Evolutionary conservation across 768 basidiomycete species (phyloP), one percentile per base, ranked within the genome.

Genomic region (Mycena haematopus): DNA sequence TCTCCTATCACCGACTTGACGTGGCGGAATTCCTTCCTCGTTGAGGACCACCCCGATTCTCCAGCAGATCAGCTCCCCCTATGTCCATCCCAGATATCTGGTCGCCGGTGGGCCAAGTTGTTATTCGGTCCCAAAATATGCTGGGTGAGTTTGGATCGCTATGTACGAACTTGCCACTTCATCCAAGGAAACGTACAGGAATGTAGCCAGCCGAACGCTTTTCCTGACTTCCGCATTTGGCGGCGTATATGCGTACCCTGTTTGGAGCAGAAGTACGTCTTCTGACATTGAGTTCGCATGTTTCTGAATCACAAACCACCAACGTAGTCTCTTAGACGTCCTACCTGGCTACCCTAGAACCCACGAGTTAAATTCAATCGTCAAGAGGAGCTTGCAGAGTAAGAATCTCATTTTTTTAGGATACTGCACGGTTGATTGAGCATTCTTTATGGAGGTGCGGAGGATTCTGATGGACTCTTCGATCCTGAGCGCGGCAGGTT

Each of bases 101-200:
- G 53, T 14, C 61, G 55, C 1, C 53, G 61, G 11, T 62, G 61
- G 61, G 22, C 61, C n/a, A 50, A 33, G 38, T 25, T 62, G 25
- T 17, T 62, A n/a, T 62, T 62, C 19, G 61, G 61, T 8, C 46
- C 47, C 14, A n/a, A 22, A 22, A 25, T 50, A 33, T 62, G 61
- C n/a, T 47, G 56, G 8, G 61, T 62, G 54, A 19, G 55, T 62
- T 1, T 44, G 21, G 19, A 11, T 50, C 15, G n/a, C 9, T 14
- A 1, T 25, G 3, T 9, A 15, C 3, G 22, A 11, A 21, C 42
- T 21, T 45, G 21, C 9, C 44, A 2, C 11, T 22, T 45, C 9
- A 42, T 21, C 8, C 42, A n/a, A 19, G 3, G 29, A 31, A 31
- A 42, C 11, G 7, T 4, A 9, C n/a, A 62, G 61, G 42, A 44